phyloP scores from a whole-genome alignment of 1,139 yeast species.

The Saccharomyces hybrid region DNA sequence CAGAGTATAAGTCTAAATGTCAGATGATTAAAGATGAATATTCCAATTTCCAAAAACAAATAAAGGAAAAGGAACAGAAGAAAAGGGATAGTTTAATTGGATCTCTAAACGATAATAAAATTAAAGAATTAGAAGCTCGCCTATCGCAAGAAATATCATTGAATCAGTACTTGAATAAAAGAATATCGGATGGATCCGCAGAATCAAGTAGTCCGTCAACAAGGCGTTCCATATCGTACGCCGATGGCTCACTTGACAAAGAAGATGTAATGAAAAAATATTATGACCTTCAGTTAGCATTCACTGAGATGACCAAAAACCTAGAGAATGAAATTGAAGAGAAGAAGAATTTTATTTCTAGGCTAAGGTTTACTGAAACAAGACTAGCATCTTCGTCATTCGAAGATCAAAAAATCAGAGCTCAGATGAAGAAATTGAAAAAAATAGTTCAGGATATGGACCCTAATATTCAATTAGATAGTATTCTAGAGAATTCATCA shows the following conservation, averaged over 20 bases:
- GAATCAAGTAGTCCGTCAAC: conserved; percentile 6
- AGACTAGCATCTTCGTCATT: conserved; percentile 47
- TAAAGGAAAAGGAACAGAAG: conserved; percentile 26
- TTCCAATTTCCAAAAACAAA: conserved; percentile 18
- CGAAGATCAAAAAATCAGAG: conserved; percentile 41
- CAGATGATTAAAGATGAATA: conserved; percentile 23
- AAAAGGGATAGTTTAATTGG: conserved; percentile 3
- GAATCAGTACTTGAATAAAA: conserved; percentile 24
- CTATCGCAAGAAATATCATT: conserved; percentile 25
- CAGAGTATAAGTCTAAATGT: conserved; percentile 22
- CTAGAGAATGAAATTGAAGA: conserved; percentile 49
- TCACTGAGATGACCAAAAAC: conserved; percentile 47
- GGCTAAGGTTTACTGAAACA: conserved; percentile 49
- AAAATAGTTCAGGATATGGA: conserved; percentile 20
- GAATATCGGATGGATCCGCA: conserved; percentile 5
- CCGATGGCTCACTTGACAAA: conserved; percentile 6
- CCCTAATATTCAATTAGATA: conserved; percentile 24
- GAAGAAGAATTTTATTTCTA: conserved; percentile 48
- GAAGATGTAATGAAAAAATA: conserved; percentile 39
- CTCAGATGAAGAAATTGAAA: conserved; percentile 35
- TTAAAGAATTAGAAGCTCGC: conserved; percentile 26
- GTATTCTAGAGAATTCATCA: conserved; percentile 21
- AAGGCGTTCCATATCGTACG: conserved; percentile 2
- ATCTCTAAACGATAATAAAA: conserved; percentile 8
- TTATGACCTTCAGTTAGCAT: conserved; percentile 43